A percentile compares a stretch with the other conserved stretches of the same genome.
Conservation (phyloP, 2,329 filamentous ascomycete species). For the Aureobasidium vineae region DNA sequence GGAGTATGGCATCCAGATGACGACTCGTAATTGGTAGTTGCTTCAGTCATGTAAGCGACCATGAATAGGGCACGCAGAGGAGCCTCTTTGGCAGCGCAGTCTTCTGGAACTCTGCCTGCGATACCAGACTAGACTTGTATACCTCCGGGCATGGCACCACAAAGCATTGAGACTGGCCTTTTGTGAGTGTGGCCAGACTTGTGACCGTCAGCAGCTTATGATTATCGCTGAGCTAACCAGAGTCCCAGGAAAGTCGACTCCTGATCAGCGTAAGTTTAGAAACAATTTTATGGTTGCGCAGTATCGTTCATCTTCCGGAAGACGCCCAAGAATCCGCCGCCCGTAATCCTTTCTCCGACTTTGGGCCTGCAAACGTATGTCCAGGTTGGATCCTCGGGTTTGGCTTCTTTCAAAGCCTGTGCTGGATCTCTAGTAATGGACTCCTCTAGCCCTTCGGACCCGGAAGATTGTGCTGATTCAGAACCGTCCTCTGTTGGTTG, state of each 20-base stretch:
- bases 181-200: too few relatives aligned
- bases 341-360: constrained; percentile 41
- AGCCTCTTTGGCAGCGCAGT: neutral
- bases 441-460: neutral
- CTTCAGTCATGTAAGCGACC: neutral
- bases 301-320: constrained; percentile 35
- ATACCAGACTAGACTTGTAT: neutral
- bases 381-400: constrained; percentile 28
- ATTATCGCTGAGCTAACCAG: neutral
- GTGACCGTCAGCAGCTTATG: neutral
- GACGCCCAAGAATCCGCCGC: constrained; percentile 43
- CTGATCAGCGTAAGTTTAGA: neutral
- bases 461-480: constrained; percentile 19
- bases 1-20: neutral
- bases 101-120: neutral
- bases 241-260: neutral
- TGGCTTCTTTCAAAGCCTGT: constrained; percentile 4
- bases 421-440: constrained; percentile 9
- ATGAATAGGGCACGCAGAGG: too few relatives aligned
- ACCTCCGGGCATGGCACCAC: neutral
- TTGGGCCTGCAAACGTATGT: constrained; percentile 42
- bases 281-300: neutral
- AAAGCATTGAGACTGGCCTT: neutral
- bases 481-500: constrained; percentile 5
- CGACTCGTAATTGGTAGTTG: neutral